Conservation (phyloP, 1,284 basidiomycete genomes). For the Apiotrichum akiyoshidainum region DNA sequence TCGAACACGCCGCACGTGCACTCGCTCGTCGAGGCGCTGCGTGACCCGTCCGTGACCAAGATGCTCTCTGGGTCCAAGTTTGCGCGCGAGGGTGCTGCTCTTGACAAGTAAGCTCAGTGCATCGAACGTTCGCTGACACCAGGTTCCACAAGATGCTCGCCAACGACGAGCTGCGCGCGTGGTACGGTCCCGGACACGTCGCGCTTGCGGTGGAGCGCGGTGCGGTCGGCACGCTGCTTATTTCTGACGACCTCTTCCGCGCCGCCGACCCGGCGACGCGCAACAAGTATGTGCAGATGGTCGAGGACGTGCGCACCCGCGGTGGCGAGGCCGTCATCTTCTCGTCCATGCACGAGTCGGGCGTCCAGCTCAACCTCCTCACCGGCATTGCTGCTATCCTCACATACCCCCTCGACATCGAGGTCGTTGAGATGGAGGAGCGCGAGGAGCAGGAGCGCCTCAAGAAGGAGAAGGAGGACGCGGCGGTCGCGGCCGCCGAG, state of each 20-base stretch:
- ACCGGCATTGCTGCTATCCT: constrained; percentile 94
- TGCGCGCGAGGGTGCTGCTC: constrained; percentile 83
- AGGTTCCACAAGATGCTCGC: constrained; percentile 98
- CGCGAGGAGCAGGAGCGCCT: constrained; percentile 61
- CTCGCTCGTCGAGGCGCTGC: constrained; percentile 87
- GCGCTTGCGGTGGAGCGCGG: constrained; percentile 85
- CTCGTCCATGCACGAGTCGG: constrained; percentile 98
- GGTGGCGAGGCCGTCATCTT: constrained; percentile 94
- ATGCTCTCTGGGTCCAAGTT: constrained; percentile 93
- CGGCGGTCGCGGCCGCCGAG: constrained; percentile 2
- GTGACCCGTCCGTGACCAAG: constrained; percentile 76
- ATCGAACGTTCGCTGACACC: constrained; percentile 3
- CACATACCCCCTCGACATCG: constrained; percentile 92
- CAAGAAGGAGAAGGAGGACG: constrained; percentile 32
- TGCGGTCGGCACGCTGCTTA: constrained; percentile 88
- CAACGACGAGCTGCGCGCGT: constrained; percentile 88
- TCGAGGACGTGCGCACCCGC: constrained; percentile 81
- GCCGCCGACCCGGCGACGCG: constrained; percentile 70
- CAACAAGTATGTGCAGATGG: constrained; percentile 81
- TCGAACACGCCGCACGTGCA: constrained; percentile 93
- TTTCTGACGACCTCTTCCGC: constrained; percentile 91
- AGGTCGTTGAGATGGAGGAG: constrained; percentile 88
- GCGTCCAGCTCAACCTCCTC: constrained; percentile 88
- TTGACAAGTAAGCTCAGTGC: constrained; percentile 67
- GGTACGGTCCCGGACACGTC: constrained; percentile 97